phyloP scores from a whole-genome alignment of 176 grass and related monocot genomes.

The Oryza nivara region DNA sequence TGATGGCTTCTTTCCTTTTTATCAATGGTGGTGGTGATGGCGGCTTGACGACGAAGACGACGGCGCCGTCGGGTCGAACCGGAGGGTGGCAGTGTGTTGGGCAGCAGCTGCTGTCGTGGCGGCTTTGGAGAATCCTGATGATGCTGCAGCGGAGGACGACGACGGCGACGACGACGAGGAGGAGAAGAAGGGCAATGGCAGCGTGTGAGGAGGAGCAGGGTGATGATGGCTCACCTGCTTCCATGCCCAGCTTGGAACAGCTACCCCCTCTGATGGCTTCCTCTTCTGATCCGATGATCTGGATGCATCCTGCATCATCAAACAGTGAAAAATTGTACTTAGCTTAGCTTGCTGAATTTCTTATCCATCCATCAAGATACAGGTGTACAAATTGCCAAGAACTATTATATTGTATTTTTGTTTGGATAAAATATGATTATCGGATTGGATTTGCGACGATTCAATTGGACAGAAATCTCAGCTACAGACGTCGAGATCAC shows the following conservation, averaged over 20 bases:
- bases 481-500: conserved; percentile 8
- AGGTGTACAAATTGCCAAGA: not conserved
- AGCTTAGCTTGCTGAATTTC: conserved; percentile 21
- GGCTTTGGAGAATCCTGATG: conserved; percentile 96
- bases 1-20: conserved; percentile 33
- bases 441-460: not conserved
- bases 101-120: conserved; percentile 50
- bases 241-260: conserved; percentile 61
- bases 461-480: not conserved
- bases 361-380: not conserved
- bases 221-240: conserved; percentile 32
- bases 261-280: conserved; percentile 35
- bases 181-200: conserved; percentile 42
- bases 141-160: conserved; percentile 75
- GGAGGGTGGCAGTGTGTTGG: conserved; percentile 27
- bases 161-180: conserved; percentile 20
- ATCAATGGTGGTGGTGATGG: conserved; percentile 1
- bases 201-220: conserved; percentile 9
- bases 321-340: conserved; percentile 11
- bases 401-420: not conserved
- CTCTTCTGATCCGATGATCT: conserved; percentile 51
- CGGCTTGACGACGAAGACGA: conserved; percentile 48
- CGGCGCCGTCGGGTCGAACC: conserved; percentile 39
- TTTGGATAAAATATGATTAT: not conserved
- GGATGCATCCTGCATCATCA: conserved; percentile 56